Evolutionary conservation across 1,139 yeast species (phyloP).

Genomic region (Zygosaccharomyces sapae): DNA sequence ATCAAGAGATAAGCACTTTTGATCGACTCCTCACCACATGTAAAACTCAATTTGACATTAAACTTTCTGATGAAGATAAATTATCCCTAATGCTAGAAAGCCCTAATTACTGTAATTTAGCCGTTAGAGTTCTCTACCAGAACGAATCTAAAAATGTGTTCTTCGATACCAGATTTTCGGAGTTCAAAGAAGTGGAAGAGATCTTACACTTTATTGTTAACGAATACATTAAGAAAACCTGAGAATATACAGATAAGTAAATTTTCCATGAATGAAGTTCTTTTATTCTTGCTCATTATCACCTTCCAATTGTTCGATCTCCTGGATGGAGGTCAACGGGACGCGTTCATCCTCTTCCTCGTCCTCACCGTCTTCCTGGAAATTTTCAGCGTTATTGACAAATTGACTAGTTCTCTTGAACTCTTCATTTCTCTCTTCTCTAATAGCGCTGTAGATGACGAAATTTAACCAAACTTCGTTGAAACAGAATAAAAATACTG

Average conservation of each 20-base stretch:
- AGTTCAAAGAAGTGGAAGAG: constrained; percentile 36
- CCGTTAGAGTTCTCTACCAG: constrained; percentile 23
- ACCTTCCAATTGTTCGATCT: constrained; percentile 14
- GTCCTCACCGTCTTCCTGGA: constrained; percentile 8
- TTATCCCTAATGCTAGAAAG: constrained; percentile 25
- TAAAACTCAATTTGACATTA: constrained; percentile 22
- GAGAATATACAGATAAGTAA: constrained; percentile 1
- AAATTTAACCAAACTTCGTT: constrained; percentile 70
- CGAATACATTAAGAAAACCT: constrained; percentile 22
- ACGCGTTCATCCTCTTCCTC: not conserved
- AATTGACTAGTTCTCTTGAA: constrained; percentile 22
- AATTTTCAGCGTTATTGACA: constrained; percentile 11
- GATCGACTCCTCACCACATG: constrained; percentile 25
- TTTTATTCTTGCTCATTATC: not conserved
- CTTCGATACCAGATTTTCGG: constrained; percentile 33
- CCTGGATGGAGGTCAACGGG: constrained; percentile 14
- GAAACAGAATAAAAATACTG: constrained; percentile 59
- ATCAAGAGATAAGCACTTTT: constrained; percentile 28
- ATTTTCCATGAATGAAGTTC: not conserved
- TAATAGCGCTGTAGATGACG: constrained; percentile 55
- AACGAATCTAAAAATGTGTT: constrained; percentile 11
- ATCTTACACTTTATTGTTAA: constrained; percentile 33
- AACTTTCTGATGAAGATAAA: constrained; percentile 16
- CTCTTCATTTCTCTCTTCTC: constrained; percentile 50
- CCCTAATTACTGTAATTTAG: constrained; percentile 35